phyloP scores from a whole-genome alignment of 148 eudicot genomes.

The Polygonum aviculare region DNA sequence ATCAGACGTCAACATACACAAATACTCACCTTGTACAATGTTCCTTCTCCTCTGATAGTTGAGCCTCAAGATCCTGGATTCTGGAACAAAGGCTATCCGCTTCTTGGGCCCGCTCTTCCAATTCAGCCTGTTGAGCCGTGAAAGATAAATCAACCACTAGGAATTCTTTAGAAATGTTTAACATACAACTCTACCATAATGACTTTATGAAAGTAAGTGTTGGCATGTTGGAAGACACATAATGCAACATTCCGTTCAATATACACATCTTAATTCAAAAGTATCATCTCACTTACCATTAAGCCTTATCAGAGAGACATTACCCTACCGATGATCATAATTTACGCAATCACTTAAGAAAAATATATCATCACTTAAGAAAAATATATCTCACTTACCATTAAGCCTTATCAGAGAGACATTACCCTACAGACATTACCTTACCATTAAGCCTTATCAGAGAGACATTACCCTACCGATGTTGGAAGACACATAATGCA shows the following conservation, averaged over 20 bases:
- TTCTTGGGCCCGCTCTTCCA: conserved; percentile 64
- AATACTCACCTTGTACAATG: conserved; percentile 52
- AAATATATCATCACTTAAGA: not conserved
- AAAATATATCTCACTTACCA: not conserved
- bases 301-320: not conserved
- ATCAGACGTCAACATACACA: not conserved
- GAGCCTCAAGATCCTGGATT: conserved; percentile 67
- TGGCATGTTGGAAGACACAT: not conserved
- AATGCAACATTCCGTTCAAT: not conserved
- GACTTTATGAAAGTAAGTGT: not conserved
- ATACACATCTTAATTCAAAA: not conserved
- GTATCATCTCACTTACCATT: not conserved
- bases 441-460: too few species aligned
- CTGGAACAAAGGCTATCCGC: conserved; percentile 52
- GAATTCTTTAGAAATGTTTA: not conserved
- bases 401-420: not conserved
- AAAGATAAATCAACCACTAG: not conserved
- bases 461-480: not conserved
- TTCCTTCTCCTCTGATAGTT: conserved; percentile 62
- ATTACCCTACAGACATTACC: not conserved
- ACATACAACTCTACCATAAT: not conserved
- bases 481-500: not conserved
- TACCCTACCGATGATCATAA: not conserved
- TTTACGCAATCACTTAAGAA: not conserved
- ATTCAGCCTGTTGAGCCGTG: conserved; percentile 35